phyloP scores from a whole-genome alignment of 2,329 filamentous ascomycete genomes.

The Neurospora crassa region DNA sequence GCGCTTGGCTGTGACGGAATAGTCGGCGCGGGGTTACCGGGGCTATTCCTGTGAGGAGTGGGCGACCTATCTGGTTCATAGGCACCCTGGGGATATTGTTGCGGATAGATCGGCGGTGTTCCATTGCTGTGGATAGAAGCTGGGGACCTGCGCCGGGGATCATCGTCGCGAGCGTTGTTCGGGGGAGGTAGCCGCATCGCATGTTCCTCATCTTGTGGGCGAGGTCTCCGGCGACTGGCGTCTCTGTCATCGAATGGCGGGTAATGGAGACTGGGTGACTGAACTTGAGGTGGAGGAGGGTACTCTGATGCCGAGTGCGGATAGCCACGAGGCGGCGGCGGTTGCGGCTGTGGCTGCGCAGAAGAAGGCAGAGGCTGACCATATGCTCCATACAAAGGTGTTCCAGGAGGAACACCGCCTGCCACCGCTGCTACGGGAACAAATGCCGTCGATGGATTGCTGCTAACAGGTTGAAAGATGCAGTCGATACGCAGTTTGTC shows the following conservation, averaged over 20 bases:
- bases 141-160: conserved; percentile 40
- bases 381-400: conserved; percentile 47
- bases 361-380: conserved; percentile 39
- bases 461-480: conserved; percentile 50
- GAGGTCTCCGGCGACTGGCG: conserved; percentile 25
- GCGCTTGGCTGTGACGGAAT: not conserved
- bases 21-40: conserved; percentile 25
- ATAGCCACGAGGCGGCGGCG: conserved; percentile 13
- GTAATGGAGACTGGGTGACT: conserved; percentile 27
- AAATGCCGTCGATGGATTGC: conserved; percentile 46
- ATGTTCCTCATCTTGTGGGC: conserved; percentile 30
- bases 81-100: conserved; percentile 21
- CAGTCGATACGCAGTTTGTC: conserved; percentile 54
- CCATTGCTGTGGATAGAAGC: conserved; percentile 37
- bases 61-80: conserved; percentile 28
- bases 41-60: conserved; percentile 28
- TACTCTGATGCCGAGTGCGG: conserved; percentile 15
- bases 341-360: conserved; percentile 6
- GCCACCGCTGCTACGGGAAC: conserved; percentile 48
- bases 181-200: conserved; percentile 34
- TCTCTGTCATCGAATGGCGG: conserved; percentile 29
- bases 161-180: conserved; percentile 37
- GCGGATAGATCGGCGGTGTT: conserved; percentile 36
- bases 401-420: conserved; percentile 48
- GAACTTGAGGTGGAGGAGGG: conserved; percentile 18